Conservation (phyloP, 2,329 filamentous ascomycete genomes). For the Botrytis paeoniae region DNA sequence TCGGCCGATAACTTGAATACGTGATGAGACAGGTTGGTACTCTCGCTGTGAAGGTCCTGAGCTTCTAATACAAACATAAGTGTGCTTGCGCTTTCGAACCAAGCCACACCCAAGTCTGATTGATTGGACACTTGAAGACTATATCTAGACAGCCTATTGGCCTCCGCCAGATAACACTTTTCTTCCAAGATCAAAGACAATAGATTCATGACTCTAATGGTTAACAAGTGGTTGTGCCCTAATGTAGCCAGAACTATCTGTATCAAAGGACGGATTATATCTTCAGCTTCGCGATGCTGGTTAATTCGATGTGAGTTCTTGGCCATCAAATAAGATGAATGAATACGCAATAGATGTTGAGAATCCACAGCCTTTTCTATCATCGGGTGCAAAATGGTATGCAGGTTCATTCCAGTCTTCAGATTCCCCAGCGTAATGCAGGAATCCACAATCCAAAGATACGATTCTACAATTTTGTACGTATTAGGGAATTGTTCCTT, state of each 20-base stretch:
- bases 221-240: not conserved
- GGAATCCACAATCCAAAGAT: not conserved
- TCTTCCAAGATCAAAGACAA: not conserved
- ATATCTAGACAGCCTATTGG: not conserved
- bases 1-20: rapidly evolving
- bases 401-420: not conserved
- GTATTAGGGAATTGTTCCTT: not conserved
- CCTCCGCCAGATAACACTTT: not conserved
- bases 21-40: no score
- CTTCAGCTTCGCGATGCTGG: not conserved
- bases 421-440: rapidly evolving
- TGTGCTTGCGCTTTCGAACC: not conserved
- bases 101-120: not conserved
- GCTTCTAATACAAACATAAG: no score
- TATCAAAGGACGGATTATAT: not conserved
- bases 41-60: not conserved
- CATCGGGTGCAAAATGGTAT: not conserved
- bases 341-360: not conserved
- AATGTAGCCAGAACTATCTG: not conserved
- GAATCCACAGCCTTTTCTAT: not conserved
- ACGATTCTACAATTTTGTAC: not conserved
- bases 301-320: rapidly evolving
- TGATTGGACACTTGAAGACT: not conserved
- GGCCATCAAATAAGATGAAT: not conserved
- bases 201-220: not conserved